Base-by-base conservation (phyloP, 176 grass and related monocot species). In the Thinopyrum elongatum region DNA sequence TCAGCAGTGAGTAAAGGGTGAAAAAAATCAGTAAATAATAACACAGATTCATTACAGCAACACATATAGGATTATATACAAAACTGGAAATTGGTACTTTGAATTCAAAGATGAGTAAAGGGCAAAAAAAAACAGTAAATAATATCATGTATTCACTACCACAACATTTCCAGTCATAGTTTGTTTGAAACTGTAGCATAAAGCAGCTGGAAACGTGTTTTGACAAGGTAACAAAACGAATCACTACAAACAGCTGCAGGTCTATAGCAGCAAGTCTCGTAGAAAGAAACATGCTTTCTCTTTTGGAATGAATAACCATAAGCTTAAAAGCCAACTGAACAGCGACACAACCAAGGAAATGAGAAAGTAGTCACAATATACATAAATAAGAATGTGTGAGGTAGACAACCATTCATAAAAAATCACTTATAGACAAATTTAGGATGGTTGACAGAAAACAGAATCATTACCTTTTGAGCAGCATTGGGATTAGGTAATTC, bases 391-490 rank as follows among this genome's bases (percentile, higher is more conserved):
- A 15, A 53, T 82, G 11, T 22, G 13, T 21, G 19, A 74, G 23
- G 47, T 51, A 51, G 47, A 80, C 9, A 34, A 74, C 11, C 78
- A 22, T 58, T 58, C 26, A 2, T 66, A 87, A 74, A 74, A 78
- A 84, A 80, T 84, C 12, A 69, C 14, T 70, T 59, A 55, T 34
- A 15, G 16, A 64, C 8, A 76, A 53, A 51, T 76, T 74, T 16
- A 76, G 38, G 28, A 84, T 70, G 71, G 28, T 62, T 68, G 25
- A 70, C 25, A 13, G 59, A 30, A 46, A 82, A 53, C 39, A 84
- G 4, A 47, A 80, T 13, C 10, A 76, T 85, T 91, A 91, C 89
- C 85, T 92, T 73, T 21, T 17, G 35, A 65, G 57, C 79, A 34
- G 55, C 12, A n/a, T 16, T 83, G 57, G 65, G 8, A 68, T 26